Conservation (phyloP, 495 filamentous ascomycete species). For the Podospora bellae-mahoneyi region DNA sequence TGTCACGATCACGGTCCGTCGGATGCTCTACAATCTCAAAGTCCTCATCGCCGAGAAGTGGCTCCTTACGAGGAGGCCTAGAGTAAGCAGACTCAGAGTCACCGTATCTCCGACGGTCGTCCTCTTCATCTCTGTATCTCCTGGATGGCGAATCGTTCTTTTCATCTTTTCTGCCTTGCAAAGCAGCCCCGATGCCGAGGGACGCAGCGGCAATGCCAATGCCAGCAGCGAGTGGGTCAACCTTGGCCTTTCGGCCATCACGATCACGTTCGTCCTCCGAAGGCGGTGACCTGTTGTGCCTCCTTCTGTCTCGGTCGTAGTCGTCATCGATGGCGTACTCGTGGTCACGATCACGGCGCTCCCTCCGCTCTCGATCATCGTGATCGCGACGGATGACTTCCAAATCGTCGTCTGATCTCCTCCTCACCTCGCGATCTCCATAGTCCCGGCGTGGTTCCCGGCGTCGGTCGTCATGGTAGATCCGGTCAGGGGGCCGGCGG, state of each 20-base stretch:
- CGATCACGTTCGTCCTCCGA: constrained; percentile 26
- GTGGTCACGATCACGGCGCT: constrained; percentile 25
- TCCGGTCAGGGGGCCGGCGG: constrained; percentile 27
- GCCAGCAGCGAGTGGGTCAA: constrained; percentile 39
- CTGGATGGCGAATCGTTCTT: constrained; percentile 25
- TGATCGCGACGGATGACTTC: constrained; percentile 24
- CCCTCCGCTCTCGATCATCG: constrained; percentile 28
- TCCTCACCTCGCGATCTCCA: constrained; percentile 33
- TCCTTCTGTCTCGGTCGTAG: constrained; percentile 25
- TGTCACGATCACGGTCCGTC: constrained; percentile 31
- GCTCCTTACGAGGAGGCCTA: constrained; percentile 25
- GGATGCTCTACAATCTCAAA: constrained; percentile 38
- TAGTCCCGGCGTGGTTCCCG: constrained; percentile 25
- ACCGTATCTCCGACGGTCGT: constrained; percentile 18
- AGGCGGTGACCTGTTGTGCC: not conserved
- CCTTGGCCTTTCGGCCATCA: constrained; percentile 28
- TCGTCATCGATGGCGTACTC: constrained; percentile 22
- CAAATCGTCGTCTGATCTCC: constrained; percentile 38
- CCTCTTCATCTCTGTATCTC: constrained; percentile 27
- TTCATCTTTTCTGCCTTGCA: constrained; percentile 23
- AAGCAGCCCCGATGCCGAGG: constrained; percentile 34
- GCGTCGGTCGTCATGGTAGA: constrained; percentile 38
- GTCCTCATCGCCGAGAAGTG: constrained; percentile 35
- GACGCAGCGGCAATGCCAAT: constrained; percentile 38
- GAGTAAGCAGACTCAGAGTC: constrained; percentile 27